Conservation (phyloP, 106 monocot species). For the Platanthera zijinensis region DNA sequence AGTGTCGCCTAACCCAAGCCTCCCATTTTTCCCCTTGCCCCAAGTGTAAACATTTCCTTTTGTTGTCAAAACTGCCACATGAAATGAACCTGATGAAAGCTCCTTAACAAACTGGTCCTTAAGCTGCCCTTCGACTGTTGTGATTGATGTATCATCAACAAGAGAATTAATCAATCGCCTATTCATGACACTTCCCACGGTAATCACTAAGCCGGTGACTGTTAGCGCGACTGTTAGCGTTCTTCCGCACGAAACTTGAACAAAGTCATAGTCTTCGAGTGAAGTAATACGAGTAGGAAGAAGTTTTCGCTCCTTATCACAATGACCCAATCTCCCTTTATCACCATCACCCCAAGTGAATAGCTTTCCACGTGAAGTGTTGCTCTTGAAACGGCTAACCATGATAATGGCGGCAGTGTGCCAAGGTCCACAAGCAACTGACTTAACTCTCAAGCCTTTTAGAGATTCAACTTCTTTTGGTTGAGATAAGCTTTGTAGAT, state of each 20-base stretch:
- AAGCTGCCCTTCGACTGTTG: constrained; percentile 42
- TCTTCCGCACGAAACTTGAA: constrained; percentile 53
- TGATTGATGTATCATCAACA: constrained; percentile 25
- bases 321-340: constrained; percentile 47
- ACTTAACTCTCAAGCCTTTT: constrained; percentile 42
- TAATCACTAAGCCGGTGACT: constrained; percentile 33
- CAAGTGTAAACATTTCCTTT: constrained; percentile 61
- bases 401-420: constrained; percentile 52
- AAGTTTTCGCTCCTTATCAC: constrained; percentile 33
- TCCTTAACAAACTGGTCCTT: constrained; percentile 59
- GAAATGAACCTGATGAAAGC: constrained; percentile 53
- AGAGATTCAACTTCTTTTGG: constrained; percentile 53
- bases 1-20: constrained; percentile 58
- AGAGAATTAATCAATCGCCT: constrained; percentile 43
- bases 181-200: constrained; percentile 35
- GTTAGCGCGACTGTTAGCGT: constrained; percentile 40
- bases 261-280: constrained; percentile 41
- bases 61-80: constrained; percentile 51
- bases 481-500: constrained; percentile 26
- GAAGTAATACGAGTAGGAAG: constrained; percentile 47
- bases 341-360: constrained; percentile 63
- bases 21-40: constrained; percentile 65
- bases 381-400: constrained; percentile 24
- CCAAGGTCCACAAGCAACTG: constrained; percentile 58
- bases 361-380: constrained; percentile 32